A percentile compares a stretch with the other conserved stretches of the same genome.
phyloP scores from a whole-genome alignment of 352 stramenopile genomes.

The Phytophthora capsici region DNA sequence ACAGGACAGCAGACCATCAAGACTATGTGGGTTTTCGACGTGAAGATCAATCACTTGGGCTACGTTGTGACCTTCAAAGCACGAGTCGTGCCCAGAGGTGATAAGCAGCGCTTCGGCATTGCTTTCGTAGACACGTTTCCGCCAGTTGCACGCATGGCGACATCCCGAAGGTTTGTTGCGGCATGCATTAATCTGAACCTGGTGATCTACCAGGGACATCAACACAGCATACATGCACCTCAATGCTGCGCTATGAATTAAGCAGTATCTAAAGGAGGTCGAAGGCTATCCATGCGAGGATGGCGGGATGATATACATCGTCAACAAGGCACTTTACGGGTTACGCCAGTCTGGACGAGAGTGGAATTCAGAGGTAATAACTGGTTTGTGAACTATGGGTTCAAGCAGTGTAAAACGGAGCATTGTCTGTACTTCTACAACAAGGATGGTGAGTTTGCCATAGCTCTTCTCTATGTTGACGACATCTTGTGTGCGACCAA shows the following conservation, averaged over 20 bases:
- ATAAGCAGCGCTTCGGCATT: not conserved
- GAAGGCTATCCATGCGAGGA: constrained; percentile 2
- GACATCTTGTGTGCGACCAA: no score
- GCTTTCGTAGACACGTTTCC: not conserved
- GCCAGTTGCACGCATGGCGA: not conserved
- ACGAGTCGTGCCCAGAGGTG: not conserved
- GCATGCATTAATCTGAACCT: not conserved
- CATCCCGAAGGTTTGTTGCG: not conserved
- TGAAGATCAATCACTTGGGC: not conserved
- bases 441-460: no score
- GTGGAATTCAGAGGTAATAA: constrained; percentile 3
- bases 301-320: not conserved
- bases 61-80: not conserved
- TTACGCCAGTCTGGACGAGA: constrained; percentile 1
- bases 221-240: constrained; percentile 9
- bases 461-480: no score
- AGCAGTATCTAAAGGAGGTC: not conserved
- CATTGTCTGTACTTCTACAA: no score
- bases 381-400: not conserved
- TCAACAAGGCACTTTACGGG: constrained; percentile 6
- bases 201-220: not conserved
- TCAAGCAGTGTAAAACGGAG: not conserved
- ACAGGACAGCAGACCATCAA: no score
- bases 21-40: no score
- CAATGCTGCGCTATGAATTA: not conserved